phyloP scores from a whole-genome alignment of 306 rosid species.

The Betula pendula region DNA sequence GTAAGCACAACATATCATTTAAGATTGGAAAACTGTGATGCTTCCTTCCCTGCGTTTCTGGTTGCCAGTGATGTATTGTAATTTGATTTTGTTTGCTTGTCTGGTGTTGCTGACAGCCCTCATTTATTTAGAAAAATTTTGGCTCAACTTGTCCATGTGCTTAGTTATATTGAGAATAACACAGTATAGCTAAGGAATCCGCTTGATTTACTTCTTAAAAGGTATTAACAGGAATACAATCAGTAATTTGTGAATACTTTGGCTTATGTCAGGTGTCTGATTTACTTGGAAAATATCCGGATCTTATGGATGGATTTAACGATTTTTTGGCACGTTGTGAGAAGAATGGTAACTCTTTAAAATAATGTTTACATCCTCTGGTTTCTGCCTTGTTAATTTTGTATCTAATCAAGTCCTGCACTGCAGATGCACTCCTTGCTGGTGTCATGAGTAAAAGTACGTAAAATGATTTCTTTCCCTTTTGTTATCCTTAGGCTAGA shows the following conservation, averaged over 20 bases:
- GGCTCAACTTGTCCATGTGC: background rate
- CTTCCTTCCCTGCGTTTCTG: background rate
- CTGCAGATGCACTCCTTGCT: slow-evolving; percentile 94
- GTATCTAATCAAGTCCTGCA: slow-evolving; percentile 49
- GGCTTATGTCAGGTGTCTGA: slow-evolving; percentile 66
- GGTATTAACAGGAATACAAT: slow-evolving; percentile 19
- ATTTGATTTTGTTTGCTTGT: background rate
- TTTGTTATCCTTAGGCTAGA: slow-evolving; percentile 22
- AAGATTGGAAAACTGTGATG: background rate
- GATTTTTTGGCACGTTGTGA: slow-evolving; percentile 89
- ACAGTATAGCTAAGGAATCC: background rate
- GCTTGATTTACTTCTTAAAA: background rate
- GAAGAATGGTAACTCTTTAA: slow-evolving; percentile 74
- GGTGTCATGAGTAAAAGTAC: slow-evolving; percentile 96
- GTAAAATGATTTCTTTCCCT: slow-evolving; percentile 42
- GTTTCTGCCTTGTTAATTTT: slow-evolving; percentile 19
- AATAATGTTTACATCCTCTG: slow-evolving; percentile 29
- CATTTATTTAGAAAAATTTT: background rate
- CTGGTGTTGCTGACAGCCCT: background rate
- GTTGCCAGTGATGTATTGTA: background rate
- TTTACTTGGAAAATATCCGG: slow-evolving; percentile 82
- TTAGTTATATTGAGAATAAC: background rate
- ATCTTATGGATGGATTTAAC: slow-evolving; percentile 84
- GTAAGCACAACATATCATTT: background rate
- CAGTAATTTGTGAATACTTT: slow-evolving; percentile 27